Conservation (phyloP, 192 early-diverging fungal species). For the Podila epicladia region DNA sequence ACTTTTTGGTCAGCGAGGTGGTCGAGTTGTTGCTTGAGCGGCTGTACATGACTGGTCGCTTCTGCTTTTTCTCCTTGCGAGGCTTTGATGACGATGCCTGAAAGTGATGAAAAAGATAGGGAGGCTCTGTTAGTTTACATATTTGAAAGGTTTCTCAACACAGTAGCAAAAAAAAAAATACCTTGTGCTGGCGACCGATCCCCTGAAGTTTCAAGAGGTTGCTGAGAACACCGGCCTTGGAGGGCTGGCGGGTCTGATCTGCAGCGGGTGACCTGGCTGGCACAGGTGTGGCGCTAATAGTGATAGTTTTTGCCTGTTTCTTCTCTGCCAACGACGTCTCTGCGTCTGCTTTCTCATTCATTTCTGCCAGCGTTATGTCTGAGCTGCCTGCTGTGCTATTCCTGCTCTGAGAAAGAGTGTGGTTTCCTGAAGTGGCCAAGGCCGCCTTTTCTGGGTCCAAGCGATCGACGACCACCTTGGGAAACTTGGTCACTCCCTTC, state of each 20-base stretch:
- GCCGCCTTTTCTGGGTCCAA: conserved; percentile 8
- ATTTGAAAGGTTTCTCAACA: not conserved
- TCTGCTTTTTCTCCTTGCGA: conserved; percentile 13
- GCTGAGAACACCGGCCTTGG: conserved; percentile 42
- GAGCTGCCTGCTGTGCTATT: not conserved
- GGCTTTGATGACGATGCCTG: conserved; percentile 1
- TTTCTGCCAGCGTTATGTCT: not conserved
- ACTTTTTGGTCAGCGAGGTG: conserved; percentile 20
- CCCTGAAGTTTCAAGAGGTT: conserved; percentile 41
- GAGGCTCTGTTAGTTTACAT: not conserved
- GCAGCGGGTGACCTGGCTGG: not conserved
- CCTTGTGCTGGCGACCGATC: conserved; percentile 19
- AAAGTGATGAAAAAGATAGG: not conserved
- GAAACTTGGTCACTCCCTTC: conserved; percentile 24
- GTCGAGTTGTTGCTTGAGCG: conserved; percentile 31
- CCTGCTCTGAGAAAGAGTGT: not conserved
- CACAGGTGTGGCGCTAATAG: not conserved
- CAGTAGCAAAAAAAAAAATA: conserved; percentile 3
- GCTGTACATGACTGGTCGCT: conserved; percentile 14
- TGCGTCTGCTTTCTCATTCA: not conserved
- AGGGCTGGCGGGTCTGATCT: conserved; percentile 32
- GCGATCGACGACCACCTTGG: conserved; percentile 15
- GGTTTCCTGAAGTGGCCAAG: not conserved
- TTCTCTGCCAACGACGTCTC: not conserved
- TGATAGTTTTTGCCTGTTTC: not conserved